These are phyloP conservation scores for Oryza longistaminata DNA, from an alignment of 176 grass and related monocot genomes.

Conservation along the genomic window DNA sequence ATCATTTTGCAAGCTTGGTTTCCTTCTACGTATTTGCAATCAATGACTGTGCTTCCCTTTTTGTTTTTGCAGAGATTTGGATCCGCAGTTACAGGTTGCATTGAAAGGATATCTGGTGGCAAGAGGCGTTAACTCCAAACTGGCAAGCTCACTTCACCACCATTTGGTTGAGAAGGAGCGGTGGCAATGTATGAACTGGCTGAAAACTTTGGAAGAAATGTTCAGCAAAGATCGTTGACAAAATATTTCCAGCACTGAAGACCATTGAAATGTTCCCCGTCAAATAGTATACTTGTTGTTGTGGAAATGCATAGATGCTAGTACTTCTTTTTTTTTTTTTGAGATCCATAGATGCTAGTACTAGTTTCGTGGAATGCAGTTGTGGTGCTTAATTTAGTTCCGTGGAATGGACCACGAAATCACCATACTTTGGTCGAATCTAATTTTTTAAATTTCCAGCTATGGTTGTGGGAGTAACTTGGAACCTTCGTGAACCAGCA, in stretches of 20 bases:
- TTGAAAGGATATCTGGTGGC: constrained; percentile 51
- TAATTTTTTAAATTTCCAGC: background rate
- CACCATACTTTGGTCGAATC: background rate
- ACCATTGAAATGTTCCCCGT: background rate
- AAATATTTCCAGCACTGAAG: background rate
- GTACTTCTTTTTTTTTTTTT: no score
- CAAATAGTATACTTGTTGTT: background rate
- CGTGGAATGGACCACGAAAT: background rate
- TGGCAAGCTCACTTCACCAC: constrained; percentile 45
- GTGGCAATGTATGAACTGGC: constrained; percentile 60
- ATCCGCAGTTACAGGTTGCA: constrained; percentile 51
- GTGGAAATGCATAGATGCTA: background rate
- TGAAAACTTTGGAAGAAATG: constrained; percentile 30
- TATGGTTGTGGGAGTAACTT: no score
- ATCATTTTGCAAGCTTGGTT: no score
- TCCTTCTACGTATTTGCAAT: background rate
- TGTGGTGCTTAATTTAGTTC: background rate
- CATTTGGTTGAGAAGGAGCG: constrained; percentile 67
- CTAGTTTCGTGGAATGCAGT: background rate
- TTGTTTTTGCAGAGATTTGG: constrained; percentile 50
- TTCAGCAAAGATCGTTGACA: constrained; percentile 35
- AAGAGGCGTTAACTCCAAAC: constrained; percentile 51
- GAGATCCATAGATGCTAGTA: background rate
- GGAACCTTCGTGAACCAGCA: no score
- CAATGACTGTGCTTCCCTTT: background rate